phyloP scores from a whole-genome alignment of 140 eudicot species.

The Erigeron philadelphicus region DNA sequence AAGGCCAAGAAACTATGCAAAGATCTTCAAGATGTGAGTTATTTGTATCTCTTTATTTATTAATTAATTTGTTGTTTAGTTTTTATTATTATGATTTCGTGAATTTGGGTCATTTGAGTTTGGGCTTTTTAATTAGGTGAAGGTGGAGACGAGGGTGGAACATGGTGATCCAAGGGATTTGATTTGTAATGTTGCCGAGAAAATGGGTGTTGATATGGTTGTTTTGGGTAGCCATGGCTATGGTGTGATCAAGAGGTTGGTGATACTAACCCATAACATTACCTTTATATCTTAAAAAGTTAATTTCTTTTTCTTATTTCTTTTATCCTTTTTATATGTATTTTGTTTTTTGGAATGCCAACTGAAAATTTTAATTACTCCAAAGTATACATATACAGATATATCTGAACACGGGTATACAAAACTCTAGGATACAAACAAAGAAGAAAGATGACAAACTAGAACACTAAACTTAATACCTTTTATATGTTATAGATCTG shows the following conservation, averaged over 20 bases:
- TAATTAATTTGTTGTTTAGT: not conserved
- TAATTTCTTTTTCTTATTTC: not conserved
- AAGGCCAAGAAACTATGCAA: slow-evolving; percentile 59
- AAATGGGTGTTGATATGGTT: slow-evolving; percentile 56
- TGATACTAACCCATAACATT: too few species aligned
- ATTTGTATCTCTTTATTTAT: not conserved
- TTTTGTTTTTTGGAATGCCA: too few species aligned
- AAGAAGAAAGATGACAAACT: too few species aligned
- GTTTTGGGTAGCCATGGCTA: slow-evolving; percentile 90
- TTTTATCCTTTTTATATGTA: too few species aligned
- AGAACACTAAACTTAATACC: too few species aligned
- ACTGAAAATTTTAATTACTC: too few species aligned
- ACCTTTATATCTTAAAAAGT: not conserved
- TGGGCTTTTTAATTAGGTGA: slow-evolving; percentile 34
- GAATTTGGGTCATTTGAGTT: not conserved
- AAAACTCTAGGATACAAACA: too few species aligned
- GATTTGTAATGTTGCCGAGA: slow-evolving; percentile 67
- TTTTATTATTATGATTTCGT: not conserved
- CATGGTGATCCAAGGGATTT: slow-evolving; percentile 75
- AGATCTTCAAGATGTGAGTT: slow-evolving; percentile 39
- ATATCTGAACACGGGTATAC: too few species aligned
- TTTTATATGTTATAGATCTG: too few species aligned
- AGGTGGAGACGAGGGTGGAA: slow-evolving; percentile 61
- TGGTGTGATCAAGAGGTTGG: slow-evolving; percentile 64
- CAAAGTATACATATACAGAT: too few species aligned